Conservation (phyloP, 2,329 filamentous ascomycete species). For the Diaporthe citrichinensis region DNA sequence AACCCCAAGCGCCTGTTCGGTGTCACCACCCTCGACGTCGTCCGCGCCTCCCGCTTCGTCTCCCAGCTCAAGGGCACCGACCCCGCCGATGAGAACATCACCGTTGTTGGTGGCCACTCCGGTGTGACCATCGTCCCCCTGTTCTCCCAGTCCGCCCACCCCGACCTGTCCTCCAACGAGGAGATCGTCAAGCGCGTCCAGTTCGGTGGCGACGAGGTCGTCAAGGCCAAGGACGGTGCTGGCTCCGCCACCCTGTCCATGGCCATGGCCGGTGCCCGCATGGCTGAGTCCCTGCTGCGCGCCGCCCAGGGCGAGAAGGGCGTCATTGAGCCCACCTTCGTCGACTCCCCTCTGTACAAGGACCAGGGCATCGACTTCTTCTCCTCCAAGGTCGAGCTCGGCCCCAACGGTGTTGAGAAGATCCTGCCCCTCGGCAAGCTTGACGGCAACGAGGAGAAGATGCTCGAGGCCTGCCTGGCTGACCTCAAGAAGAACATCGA, state of each 20-base stretch:
- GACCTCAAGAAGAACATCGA: conserved; percentile 96
- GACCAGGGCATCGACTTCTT: conserved; percentile 99
- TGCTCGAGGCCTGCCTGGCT: conserved; percentile 85
- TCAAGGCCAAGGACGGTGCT: conserved; percentile 98
- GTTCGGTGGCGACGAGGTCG: conserved; percentile 99
- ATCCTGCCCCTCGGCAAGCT: conserved; percentile 89
- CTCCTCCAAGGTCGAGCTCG: conserved; percentile 93
- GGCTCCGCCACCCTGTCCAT: conserved; percentile 98
- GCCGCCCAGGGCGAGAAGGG: conserved; percentile 94
- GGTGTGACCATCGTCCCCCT: conserved; percentile 98
- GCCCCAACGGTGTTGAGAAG: conserved; percentile 95
- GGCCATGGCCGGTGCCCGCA: conserved; percentile 91
- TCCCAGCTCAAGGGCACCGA: conserved; percentile 92
- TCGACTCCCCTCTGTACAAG: conserved; percentile 98
- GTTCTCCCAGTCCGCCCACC: conserved; percentile 93
- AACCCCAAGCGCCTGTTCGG: conserved; percentile 99
- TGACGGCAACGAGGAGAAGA: conserved; percentile 87
- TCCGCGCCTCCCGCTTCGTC: conserved; percentile 98
- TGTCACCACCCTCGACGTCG: conserved; percentile 98
- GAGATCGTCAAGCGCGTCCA: conserved; percentile 94
- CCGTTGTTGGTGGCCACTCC: conserved; percentile 96
- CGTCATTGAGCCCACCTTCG: conserved; percentile 95
- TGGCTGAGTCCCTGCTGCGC: conserved; percentile 93
- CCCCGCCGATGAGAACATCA: conserved; percentile 93
- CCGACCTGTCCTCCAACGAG: conserved; percentile 83